A percentile compares a stretch with the other conserved stretches of the same genome.
Conservation (phyloP, 495 filamentous ascomycete species). For the Cercophora sp. region DNA sequence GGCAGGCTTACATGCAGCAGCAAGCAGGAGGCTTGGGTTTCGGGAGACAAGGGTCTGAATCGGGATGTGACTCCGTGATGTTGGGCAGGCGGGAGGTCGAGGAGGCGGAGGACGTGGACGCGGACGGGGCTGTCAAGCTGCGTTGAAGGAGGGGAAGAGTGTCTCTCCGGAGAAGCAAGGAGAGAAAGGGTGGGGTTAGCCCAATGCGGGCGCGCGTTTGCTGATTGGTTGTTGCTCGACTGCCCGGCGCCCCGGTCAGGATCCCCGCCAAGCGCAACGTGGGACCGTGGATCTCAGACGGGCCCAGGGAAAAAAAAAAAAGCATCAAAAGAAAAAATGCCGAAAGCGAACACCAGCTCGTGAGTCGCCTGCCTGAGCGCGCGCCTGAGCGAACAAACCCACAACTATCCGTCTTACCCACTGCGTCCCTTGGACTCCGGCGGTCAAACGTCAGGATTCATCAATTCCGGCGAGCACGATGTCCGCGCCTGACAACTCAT, state of each 20-base stretch:
- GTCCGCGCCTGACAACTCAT: too few relatives aligned
- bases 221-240: background rate
- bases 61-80: background rate
- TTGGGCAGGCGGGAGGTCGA: background rate
- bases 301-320: too few relatives aligned
- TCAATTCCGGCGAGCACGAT: too few relatives aligned
- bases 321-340: too few relatives aligned
- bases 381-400: too few relatives aligned
- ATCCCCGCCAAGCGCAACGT: slow-evolving; percentile 8
- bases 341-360: too few relatives aligned
- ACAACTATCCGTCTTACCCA: too few relatives aligned
- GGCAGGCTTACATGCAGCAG: slow-evolving; percentile 7
- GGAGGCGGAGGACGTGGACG: background rate
- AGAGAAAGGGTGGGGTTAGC: background rate
- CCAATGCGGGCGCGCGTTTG: background rate
- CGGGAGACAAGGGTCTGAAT: background rate
- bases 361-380: too few relatives aligned
- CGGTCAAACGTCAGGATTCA: too few relatives aligned
- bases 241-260: background rate
- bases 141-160: background rate
- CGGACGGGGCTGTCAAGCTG: background rate
- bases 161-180: too few relatives aligned
- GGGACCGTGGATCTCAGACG: background rate
- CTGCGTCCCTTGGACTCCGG: too few relatives aligned
- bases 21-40: slow-evolving; percentile 4